Base-by-base conservation (phyloP, 371 early-diverging fungal species). In the Coemansia sp. region DNA sequence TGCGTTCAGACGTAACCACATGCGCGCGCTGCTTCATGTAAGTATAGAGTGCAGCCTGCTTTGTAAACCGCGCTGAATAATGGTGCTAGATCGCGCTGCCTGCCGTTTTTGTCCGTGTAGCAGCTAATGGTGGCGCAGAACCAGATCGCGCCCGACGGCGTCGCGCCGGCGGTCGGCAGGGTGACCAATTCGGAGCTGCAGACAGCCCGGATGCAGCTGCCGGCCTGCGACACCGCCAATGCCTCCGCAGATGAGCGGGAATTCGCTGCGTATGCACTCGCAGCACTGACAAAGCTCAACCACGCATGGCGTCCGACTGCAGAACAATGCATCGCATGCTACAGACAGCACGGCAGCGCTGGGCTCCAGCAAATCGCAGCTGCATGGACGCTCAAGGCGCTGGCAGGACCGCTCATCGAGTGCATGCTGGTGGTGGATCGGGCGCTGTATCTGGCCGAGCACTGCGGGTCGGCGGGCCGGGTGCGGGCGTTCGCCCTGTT, bases 361-460 rank as follows among this genome's bases (percentile, higher is more conserved):
- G 68, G 56, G 38, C 78, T 86, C 26, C 81, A 81, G 55, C 85
- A 87, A 66, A 83, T 93, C 61, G 86, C 89, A 0, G 81, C 85
- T 3, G 83, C 89, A 10, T 94, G 94, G 94, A 90, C 93, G 7
- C 68, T 94, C 45, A 69, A 90, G 52, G 84, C 87, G 0, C 70
- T 93, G 69, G 66, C 92, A 9, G 90, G 87, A 1, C 86, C 87
- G n/a, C 77, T 88, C 6, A 76, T 90, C 52, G 94, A 94, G 66
- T 85, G 87, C 53, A 79, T 93, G 72, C 82, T 94, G 20, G 64
- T 92, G 34, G 69, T 90, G 10, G 94, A 94, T 68, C 83, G 94
- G 12, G 89, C 84, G 65, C 56, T 86, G 33, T 89, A 81, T 59
- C 65, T 93, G 41, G 69, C 81, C 39, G 90, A 87, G 47, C 66